Base-by-base conservation (phyloP, 2,329 filamentous ascomycete genomes). In the Tolypocladium sp. region DNA sequence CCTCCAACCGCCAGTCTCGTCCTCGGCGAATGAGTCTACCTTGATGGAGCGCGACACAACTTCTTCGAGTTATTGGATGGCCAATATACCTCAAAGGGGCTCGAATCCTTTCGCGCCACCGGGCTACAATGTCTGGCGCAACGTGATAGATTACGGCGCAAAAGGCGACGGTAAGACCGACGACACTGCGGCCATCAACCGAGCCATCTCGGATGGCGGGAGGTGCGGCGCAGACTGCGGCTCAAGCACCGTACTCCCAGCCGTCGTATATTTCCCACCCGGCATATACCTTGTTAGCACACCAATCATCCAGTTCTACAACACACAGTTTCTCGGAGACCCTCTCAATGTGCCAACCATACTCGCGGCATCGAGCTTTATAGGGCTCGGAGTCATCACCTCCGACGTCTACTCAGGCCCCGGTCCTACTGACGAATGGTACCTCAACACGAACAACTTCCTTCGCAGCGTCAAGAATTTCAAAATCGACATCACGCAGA, bases 381-480 rank as follows among this genome's bases (percentile, higher is more conserved):
- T 70, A 2, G 82, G 81, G 35, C 71, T 85, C 25, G 84, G 81
- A 22, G 65, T 87, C 59, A 82, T 88, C 57, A 81, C 76, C 27
- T 80, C 85, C 64, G 59, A 63, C 51, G 58, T 58, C 10, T 79
- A 66, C 56, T 66, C 46, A 13, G 58, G 37, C 27, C 17, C 4
- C 22, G 17, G 30, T 15, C 10, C 37, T 4, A 13, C 3, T 22
- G 35, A 37, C 10, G 51, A 57, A n/a, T 59, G 55, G 68, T 70
- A 70, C 54, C 58, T 69, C 15, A 67, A 68, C 49, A 61, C 83
- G 41, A 85, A 83, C 64, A 82, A 87, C 12, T 90, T 90, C 71
- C 86, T 79, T 67, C 77, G 85, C 52, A 82, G 85, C 63, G 79
- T 89, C 60, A 77, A 85, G 10, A 90, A 90, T 66, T 77, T 90